phyloP scores from a whole-genome alignment of 345 rosid genomes.

The Triadica sebifera region DNA sequence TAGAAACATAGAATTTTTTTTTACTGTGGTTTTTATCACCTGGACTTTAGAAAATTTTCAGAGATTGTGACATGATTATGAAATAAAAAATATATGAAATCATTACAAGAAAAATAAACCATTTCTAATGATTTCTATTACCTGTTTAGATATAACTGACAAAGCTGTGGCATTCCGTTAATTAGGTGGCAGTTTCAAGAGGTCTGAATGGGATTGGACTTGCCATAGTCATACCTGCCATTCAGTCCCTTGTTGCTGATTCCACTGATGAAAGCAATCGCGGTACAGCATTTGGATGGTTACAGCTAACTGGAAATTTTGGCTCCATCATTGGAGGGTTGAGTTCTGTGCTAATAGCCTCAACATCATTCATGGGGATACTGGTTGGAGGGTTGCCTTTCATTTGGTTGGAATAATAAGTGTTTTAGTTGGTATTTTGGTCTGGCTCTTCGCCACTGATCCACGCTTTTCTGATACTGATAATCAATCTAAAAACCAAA shows the following conservation, averaged over 20 bases:
- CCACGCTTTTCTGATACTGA: constrained; percentile 42
- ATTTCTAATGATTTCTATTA: background rate
- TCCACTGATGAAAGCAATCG: constrained; percentile 75
- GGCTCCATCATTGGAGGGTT: constrained; percentile 64
- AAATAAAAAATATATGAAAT: background rate
- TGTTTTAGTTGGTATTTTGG: constrained; percentile 60
- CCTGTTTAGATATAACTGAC: background rate
- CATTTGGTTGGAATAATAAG: constrained; percentile 56
- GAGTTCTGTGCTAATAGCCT: constrained; percentile 57
- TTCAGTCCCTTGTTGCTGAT: constrained; percentile 76
- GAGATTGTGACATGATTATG: background rate
- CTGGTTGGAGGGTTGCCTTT: constrained; percentile 78
- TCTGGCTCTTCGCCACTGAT: constrained; percentile 56
- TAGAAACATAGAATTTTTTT: no score
- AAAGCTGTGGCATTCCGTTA: constrained; percentile 8
- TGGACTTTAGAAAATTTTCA: background rate
- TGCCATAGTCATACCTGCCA: constrained; percentile 80
- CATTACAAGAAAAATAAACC: background rate
- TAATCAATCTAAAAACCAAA: constrained; percentile 18
- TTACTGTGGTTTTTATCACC: background rate
- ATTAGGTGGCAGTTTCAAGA: constrained; percentile 80
- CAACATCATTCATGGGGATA: constrained; percentile 62
- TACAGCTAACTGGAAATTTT: constrained; percentile 52
- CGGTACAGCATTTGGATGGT: constrained; percentile 80
- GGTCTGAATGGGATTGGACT: constrained; percentile 86